A percentile compares a stretch with the other conserved stretches of the same genome.
phyloP scores from a whole-genome alignment of 805 yeast genomes.

The Sugiyamaella floridensis region DNA sequence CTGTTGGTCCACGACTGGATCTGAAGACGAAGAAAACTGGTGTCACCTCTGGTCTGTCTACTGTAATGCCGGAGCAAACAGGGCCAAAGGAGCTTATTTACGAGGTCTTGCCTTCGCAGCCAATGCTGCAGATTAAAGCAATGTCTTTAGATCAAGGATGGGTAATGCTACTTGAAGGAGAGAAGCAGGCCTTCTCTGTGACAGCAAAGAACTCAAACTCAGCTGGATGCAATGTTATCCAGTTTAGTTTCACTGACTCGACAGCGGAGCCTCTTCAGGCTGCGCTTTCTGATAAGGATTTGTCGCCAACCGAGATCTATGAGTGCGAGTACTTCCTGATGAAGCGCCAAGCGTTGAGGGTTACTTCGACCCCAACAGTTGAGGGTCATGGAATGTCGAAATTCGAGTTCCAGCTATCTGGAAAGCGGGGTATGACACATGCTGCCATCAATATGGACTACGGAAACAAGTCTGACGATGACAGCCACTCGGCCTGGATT shows the following conservation, averaged over 20 bases:
- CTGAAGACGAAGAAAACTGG: conserved; percentile 28
- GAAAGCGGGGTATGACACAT: conserved; percentile 66
- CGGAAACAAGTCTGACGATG: conserved; percentile 30
- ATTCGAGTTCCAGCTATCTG: conserved; percentile 53
- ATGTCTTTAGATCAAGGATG: conserved; percentile 54
- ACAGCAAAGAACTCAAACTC: conserved; percentile 51
- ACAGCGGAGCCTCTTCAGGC: conserved; percentile 57
- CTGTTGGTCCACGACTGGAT: conserved; percentile 6
- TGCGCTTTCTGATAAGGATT: conserved; percentile 40
- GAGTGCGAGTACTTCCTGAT: conserved; percentile 67
- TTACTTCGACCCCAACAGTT: conserved; percentile 21
- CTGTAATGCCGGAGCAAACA: neutral
- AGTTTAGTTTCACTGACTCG: conserved; percentile 65
- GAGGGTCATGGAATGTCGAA: conserved; percentile 37
- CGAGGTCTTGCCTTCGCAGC: conserved; percentile 46
- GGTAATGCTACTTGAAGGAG: conserved; percentile 78
- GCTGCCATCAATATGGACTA: conserved; percentile 63
- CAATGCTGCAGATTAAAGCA: conserved; percentile 47
- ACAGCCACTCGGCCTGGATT: conserved; percentile 30
- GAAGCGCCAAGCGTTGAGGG: conserved; percentile 47
- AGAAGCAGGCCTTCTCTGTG: conserved; percentile 45
- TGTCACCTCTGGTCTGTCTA: conserved; percentile 6
- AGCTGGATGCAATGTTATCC: conserved; percentile 48
- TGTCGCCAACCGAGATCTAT: conserved; percentile 57
- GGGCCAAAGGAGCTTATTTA: conserved; percentile 22